These are phyloP conservation scores for Pseudopithomyces chartarum DNA, from an alignment of 2,329 filamentous ascomycete species.

Conservation along the genomic window DNA sequence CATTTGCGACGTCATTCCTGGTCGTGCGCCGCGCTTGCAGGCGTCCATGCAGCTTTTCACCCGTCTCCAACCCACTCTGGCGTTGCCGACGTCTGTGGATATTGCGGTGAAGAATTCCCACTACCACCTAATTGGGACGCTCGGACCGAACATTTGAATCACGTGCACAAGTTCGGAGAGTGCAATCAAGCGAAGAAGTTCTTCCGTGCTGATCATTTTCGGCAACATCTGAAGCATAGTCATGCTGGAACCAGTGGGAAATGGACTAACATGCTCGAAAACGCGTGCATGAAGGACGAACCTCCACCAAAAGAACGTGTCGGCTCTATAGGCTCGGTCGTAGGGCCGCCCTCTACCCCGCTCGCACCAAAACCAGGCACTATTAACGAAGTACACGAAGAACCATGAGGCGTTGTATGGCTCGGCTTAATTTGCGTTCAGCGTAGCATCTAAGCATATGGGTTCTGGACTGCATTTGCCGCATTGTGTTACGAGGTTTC, in stretches of 20 bases:
- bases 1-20: slow-evolving; percentile 92
- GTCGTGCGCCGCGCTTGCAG: slow-evolving; percentile 86
- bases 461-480: slow-evolving; percentile 17
- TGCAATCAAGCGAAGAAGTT: slow-evolving; percentile 99
- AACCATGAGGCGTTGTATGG: slow-evolving; percentile 37
- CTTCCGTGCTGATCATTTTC: slow-evolving; percentile 95
- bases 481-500: slow-evolving; percentile 14
- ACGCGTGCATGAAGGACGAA: slow-evolving; percentile 94
- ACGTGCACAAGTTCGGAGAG: slow-evolving; percentile 94
- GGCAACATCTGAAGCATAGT: slow-evolving; percentile 97
- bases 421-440: slow-evolving; percentile 21
- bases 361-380: slow-evolving; percentile 42
- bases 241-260: slow-evolving; percentile 95
- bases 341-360: slow-evolving; percentile 30
- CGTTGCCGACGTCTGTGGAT: slow-evolving; percentile 82
- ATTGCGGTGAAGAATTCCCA: slow-evolving; percentile 91
- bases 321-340: slow-evolving; percentile 37
- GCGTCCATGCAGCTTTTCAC: slow-evolving; percentile 82
- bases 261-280: slow-evolving; percentile 98
- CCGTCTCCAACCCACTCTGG: slow-evolving; percentile 69
- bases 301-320: slow-evolving; percentile 58
- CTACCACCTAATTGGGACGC: slow-evolving; percentile 89
- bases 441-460: slow-evolving; percentile 30
- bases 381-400: slow-evolving; percentile 46
- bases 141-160: slow-evolving; percentile 83